These are phyloP conservation scores for Bathelium albidoporum DNA, from an alignment of 495 filamentous ascomycete genomes.

Conservation along the genomic window DNA sequence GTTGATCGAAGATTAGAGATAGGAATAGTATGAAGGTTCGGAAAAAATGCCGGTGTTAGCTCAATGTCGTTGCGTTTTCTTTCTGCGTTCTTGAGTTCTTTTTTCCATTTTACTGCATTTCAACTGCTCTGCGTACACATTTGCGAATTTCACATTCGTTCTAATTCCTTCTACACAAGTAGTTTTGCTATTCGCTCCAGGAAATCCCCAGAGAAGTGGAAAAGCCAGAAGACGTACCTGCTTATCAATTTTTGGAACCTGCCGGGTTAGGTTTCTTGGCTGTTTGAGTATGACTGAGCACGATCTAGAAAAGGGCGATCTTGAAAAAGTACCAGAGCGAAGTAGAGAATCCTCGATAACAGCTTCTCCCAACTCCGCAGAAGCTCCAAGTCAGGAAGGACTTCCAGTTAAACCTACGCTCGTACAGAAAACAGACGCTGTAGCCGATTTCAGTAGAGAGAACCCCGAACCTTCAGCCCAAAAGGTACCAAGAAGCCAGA, in stretches of 20 bases:
- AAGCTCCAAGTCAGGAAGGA: background rate
- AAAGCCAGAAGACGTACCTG: no score
- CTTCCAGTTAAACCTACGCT: background rate
- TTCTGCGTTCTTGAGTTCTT: no score
- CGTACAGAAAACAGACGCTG: no score
- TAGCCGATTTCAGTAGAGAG: background rate
- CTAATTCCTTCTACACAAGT: no score
- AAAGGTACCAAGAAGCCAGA: slow-evolving; percentile 53
- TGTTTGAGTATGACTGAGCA: background rate
- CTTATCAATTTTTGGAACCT: no score
- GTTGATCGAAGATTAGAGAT: background rate
- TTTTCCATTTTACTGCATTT: no score
- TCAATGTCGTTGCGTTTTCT: no score
- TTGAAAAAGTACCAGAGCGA: background rate
- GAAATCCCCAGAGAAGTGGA: no score
- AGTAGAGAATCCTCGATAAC: background rate
- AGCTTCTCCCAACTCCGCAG: background rate
- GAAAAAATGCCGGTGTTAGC: background rate
- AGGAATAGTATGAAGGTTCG: background rate
- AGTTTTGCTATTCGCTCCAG: background rate
- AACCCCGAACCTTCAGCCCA: slow-evolving; percentile 22
- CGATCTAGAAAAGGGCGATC: background rate
- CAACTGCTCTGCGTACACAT: no score
- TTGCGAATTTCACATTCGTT: background rate
- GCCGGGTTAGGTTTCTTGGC: no score